Percentiles rank a stretch among this genome's conserved stretches.
Evolutionary conservation across 2,329 filamentous ascomycete genomes (phyloP).

Genomic region (Ophiocordyceps camponoti-rufipedis): DNA sequence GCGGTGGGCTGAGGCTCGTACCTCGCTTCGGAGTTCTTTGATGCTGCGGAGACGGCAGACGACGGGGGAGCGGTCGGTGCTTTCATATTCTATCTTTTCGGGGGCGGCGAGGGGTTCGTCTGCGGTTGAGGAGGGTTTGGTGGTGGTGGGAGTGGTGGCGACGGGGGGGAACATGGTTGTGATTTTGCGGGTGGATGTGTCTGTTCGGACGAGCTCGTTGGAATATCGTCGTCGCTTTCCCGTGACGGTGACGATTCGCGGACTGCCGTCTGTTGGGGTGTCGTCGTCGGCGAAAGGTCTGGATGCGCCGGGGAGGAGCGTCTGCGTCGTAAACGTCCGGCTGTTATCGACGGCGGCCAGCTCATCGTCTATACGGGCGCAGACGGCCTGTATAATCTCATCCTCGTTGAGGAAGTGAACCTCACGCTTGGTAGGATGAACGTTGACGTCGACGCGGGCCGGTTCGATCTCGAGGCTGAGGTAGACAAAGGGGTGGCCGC

Average conservation of each 20-base stretch:
- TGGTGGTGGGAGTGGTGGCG: constrained; percentile 21
- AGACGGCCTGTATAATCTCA: constrained; percentile 78
- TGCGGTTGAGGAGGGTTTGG: constrained; percentile 7
- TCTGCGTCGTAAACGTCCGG: constrained; percentile 87
- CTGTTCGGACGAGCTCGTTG: constrained; percentile 80
- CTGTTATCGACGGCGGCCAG: constrained; percentile 83
- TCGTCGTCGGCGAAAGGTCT: constrained; percentile 4
- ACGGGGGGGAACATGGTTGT: constrained; percentile 63
- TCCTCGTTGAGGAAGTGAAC: constrained; percentile 97
- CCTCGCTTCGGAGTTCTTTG: constrained; percentile 63
- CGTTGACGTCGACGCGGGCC: constrained; percentile 83
- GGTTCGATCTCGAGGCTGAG: constrained; percentile 86
- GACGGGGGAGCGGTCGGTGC: constrained; percentile 48
- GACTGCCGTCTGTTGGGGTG: constrained; percentile 9
- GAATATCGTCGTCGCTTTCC: constrained; percentile 22
- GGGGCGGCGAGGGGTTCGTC: constrained; percentile 17
- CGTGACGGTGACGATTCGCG: constrained; percentile 16
- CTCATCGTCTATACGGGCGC: constrained; percentile 57
- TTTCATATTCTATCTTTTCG: constrained; percentile 51
- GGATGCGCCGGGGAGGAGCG: constrained; percentile 53
- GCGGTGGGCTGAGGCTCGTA: constrained; percentile 67
- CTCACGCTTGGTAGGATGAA: constrained; percentile 91
- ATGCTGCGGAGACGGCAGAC: constrained; percentile 66
- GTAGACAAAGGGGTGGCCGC: constrained; percentile 86
- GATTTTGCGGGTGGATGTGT: constrained; percentile 79